These are phyloP conservation scores for Mycosphaerella sp. DNA, from an alignment of 2,329 filamentous ascomycete genomes.

Conservation along the genomic window DNA sequence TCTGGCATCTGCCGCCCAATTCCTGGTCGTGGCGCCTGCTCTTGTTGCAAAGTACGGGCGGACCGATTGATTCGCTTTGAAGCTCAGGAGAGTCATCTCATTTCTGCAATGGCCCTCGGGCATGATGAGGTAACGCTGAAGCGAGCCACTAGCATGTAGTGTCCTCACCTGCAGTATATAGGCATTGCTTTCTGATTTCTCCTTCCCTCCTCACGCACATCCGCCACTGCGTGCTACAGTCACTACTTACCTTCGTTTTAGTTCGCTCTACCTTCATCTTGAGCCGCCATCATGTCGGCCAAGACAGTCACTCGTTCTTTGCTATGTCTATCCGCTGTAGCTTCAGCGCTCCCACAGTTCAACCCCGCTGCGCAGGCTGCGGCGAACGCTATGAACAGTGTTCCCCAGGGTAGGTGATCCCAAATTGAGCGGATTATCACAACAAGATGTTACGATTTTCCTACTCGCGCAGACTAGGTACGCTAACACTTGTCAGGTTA, in stretches of 20 bases:
- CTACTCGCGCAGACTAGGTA: too few relatives aligned
- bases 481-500: too few relatives aligned
- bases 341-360: slow-evolving; percentile 11
- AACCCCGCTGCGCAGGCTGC: background rate
- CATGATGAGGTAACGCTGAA: slow-evolving; percentile 9
- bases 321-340: slow-evolving; percentile 13
- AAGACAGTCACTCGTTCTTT: slow-evolving; percentile 17
- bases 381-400: background rate
- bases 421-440: too few relatives aligned
- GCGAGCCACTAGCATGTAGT: slow-evolving; percentile 3
- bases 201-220: slow-evolving; percentile 8
- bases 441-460: too few relatives aligned
- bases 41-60: background rate
- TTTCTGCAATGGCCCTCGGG: slow-evolving; percentile 2
- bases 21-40: too few relatives aligned
- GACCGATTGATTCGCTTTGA: background rate
- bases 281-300: slow-evolving; percentile 12
- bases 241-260: slow-evolving; percentile 14
- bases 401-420: background rate
- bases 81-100: slow-evolving; percentile 13
- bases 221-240: slow-evolving; percentile 10
- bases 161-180: slow-evolving; percentile 13
- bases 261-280: slow-evolving; percentile 9
- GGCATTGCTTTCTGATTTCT: slow-evolving; percentile 4
- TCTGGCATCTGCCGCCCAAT: background rate